Conservation (phyloP, 2,329 filamentous ascomycete genomes). For the Colletotrichum lindemuthianum region DNA sequence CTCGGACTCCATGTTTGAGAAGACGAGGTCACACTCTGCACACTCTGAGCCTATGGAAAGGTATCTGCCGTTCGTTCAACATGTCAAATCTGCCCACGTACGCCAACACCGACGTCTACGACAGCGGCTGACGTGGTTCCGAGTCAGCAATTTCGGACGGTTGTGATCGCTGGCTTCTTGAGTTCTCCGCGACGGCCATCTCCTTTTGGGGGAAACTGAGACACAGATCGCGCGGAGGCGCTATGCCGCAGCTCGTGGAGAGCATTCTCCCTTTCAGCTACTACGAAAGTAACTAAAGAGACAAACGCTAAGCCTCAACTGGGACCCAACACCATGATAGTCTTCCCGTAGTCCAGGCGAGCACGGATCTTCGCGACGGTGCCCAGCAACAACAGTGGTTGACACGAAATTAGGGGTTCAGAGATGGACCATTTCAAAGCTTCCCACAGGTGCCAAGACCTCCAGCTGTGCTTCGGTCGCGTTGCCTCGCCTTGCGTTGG, state of each 20-base stretch:
- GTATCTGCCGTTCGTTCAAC: too few species aligned
- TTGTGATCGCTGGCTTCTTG: neutral
- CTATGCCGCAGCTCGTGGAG: too few species aligned
- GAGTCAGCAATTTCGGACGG: conserved; percentile 6
- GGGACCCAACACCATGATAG: neutral
- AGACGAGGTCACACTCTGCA: neutral
- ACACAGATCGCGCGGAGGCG: too few species aligned
- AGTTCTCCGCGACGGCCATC: too few species aligned
- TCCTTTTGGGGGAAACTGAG: too few species aligned
- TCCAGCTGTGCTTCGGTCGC: neutral
- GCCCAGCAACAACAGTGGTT: neutral
- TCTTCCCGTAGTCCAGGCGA: neutral
- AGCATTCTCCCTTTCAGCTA: neutral
- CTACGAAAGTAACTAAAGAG: neutral
- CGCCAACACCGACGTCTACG: neutral
- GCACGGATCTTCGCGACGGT: conserved; percentile 3
- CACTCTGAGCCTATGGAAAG: neutral
- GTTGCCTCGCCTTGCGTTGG: too few species aligned
- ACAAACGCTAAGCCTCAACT: conserved; percentile 7
- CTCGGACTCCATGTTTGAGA: conserved; percentile 13
- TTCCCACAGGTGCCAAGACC: conserved; percentile 14
- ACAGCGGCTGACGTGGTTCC: too few species aligned
- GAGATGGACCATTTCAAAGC: conserved; percentile 19
- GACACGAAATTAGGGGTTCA: conserved; percentile 21
- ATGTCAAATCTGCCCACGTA: neutral